Evolutionary conservation across 2,329 filamentous ascomycete genomes (phyloP).

Genomic region (Xylariaceae sp.): DNA sequence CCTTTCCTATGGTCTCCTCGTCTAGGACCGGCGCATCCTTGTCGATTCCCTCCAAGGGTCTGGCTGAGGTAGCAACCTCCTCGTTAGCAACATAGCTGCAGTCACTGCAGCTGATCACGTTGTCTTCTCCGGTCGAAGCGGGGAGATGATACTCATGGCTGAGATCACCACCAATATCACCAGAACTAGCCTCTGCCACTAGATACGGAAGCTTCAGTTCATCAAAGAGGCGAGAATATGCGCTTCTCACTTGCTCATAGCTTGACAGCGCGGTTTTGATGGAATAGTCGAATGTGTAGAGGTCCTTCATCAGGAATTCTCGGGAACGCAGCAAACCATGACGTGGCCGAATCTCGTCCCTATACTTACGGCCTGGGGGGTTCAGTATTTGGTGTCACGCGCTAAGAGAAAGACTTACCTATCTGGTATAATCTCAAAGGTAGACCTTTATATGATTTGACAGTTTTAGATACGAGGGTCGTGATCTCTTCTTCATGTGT

Average conservation of each 20-base stretch:
- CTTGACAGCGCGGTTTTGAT: slow-evolving; percentile 68
- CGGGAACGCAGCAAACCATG: slow-evolving; percentile 82
- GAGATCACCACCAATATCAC: slow-evolving; percentile 89
- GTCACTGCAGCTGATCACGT: slow-evolving; percentile 66
- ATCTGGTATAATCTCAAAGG: slow-evolving; percentile 90
- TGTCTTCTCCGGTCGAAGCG: slow-evolving; percentile 77
- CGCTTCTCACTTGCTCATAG: slow-evolving; percentile 68
- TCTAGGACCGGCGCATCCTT: not conserved
- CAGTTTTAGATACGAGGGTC: slow-evolving; percentile 63
- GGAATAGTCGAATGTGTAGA: slow-evolving; percentile 87
- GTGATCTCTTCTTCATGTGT: slow-evolving; percentile 99
- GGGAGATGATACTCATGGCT: slow-evolving; percentile 95
- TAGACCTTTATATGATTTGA: slow-evolving; percentile 80
- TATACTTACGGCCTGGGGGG: slow-evolving; percentile 74
- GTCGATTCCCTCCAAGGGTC: slow-evolving; percentile 1
- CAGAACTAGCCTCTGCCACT: slow-evolving; percentile 85
- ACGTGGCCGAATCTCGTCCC: slow-evolving; percentile 84
- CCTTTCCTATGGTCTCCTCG: too few relatives aligned
- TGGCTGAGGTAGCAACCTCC: slow-evolving; percentile 61
- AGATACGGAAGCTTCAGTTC: slow-evolving; percentile 80
- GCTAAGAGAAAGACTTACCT: slow-evolving; percentile 43
- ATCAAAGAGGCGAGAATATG: slow-evolving; percentile 74
- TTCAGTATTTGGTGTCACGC: slow-evolving; percentile 3
- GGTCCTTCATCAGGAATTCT: slow-evolving; percentile 97
- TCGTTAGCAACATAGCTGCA: slow-evolving; percentile 83